Evolutionary conservation across 78 protist genomes (phyloP).

Genomic region (Acrasis kona): DNA sequence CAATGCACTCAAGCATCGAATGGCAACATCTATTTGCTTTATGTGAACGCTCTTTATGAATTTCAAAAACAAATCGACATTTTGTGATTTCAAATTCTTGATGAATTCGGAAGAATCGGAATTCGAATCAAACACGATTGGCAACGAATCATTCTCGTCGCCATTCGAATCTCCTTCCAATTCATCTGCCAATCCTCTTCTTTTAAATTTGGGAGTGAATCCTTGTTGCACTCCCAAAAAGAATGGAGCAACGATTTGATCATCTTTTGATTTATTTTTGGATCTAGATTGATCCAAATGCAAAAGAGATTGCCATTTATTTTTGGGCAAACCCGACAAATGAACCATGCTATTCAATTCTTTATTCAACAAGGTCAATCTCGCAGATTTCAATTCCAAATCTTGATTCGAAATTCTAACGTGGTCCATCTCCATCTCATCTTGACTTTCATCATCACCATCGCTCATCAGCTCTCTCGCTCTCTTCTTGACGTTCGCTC

Average conservation of each 20-base stretch:
- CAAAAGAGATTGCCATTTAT: neutral
- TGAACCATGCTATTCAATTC: neutral
- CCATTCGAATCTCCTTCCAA: too few species aligned
- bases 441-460: neutral
- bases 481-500: neutral
- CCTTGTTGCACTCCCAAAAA: neutral
- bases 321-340: neutral
- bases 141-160: neutral
- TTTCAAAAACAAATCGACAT: neutral
- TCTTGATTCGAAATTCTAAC: too few species aligned
- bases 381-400: too few species aligned
- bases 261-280: neutral
- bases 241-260: neutral
- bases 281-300: neutral
- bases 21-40: neutral
- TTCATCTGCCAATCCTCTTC: too few species aligned
- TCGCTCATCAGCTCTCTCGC: neutral
- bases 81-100: neutral
- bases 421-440: neutral
- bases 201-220: too few species aligned
- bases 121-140: neutral
- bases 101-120: neutral
- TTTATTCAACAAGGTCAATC: too few species aligned
- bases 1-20: neutral
- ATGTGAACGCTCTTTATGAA: neutral